Evolutionary conservation across 2,329 filamentous ascomycete genomes (phyloP), one percentile per base, ranked within the genome.

Genomic region (Chrysosporium queenslandicum): DNA sequence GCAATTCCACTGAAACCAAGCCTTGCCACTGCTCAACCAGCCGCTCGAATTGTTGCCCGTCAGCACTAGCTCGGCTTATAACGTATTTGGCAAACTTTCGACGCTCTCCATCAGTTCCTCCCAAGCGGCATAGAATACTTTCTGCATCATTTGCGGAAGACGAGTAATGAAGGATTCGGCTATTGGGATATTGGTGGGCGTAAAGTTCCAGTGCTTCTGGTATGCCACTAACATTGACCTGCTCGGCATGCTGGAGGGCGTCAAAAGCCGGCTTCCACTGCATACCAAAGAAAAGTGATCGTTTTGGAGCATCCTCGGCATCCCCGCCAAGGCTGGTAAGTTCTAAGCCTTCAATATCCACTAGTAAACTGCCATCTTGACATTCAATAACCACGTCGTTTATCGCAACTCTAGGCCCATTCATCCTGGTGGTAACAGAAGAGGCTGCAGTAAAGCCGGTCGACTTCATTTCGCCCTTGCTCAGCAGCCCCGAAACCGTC

Each of bases 81-180:
- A 43, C 34, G 25, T 48, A 20, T 18, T 53, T 53, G n/a, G 42
- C 43, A 25, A 53, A 53, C n/a, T 40, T 42, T 23, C 51, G 43
- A 12, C 51, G 46, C 20, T 40, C 43, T 11, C 51, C 51, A 29
- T 48, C 32, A 18, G 25, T 45, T 9, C 43, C 45, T 12, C 42
- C 51, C 14, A 53, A 36, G 4, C 46, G 25, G 14, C 18, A 27
- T 6, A 53, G 51, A 8, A 53, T 32, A 30, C 30, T 20, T 46
- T 48, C 59, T 2, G 59, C 61, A 25, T 59, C 60, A 18, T 56
- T 58, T 9, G 58, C 57, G 23, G 61, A 40, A 9, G 7, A 12
- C 3, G 37, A 16, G 20, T 14, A 55, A 48, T 64, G 60, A 8
- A 63, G 51, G 39, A 63, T 57, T 34, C 58, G 57, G 20, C 58